Percentiles rank a stretch among this genome's conserved stretches.
Conservation (phyloP, 441 rosid species). For the Euphorbia celastroides region DNA sequence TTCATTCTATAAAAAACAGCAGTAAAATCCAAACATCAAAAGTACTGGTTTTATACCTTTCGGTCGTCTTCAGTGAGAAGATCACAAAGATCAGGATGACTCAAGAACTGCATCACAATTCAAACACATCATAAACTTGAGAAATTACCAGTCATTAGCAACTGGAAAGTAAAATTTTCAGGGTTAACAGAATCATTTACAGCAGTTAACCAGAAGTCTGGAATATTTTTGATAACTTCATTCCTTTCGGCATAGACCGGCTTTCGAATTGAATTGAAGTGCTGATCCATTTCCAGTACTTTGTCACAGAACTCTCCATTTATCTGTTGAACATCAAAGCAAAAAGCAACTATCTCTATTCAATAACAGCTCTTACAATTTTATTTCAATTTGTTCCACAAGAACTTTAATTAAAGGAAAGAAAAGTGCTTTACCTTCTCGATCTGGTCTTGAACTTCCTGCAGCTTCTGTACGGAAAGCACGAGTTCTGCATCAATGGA, state of each 20-base stretch:
- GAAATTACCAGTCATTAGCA: background rate
- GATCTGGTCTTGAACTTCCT: constrained; percentile 87
- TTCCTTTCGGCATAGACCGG: constrained; percentile 69
- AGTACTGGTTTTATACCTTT: constrained; percentile 37
- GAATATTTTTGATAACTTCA: constrained; percentile 66
- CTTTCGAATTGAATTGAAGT: constrained; percentile 63
- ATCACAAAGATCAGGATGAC: constrained; percentile 80
- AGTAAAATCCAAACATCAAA: background rate
- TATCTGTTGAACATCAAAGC: constrained; percentile 34
- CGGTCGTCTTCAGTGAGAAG: constrained; percentile 84
- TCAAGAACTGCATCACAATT: constrained; percentile 59
- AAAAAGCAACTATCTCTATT: background rate
- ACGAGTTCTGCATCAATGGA: constrained; percentile 66
- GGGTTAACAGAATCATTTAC: constrained; percentile 37
- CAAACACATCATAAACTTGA: background rate
- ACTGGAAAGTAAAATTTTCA: background rate
- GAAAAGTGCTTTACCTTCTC: constrained; percentile 51
- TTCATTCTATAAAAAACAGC: background rate
- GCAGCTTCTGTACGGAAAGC: constrained; percentile 77
- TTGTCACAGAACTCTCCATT: constrained; percentile 87
- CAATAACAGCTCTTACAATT: background rate
- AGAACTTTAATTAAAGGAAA: background rate
- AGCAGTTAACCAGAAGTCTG: constrained; percentile 92
- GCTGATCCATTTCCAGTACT: constrained; percentile 84
- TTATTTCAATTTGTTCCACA: background rate